A percentile compares a stretch with the other conserved stretches of the same genome.
phyloP scores from a whole-genome alignment of 129 eudicot genomes.

The Helichrysum umbraculigerum region DNA sequence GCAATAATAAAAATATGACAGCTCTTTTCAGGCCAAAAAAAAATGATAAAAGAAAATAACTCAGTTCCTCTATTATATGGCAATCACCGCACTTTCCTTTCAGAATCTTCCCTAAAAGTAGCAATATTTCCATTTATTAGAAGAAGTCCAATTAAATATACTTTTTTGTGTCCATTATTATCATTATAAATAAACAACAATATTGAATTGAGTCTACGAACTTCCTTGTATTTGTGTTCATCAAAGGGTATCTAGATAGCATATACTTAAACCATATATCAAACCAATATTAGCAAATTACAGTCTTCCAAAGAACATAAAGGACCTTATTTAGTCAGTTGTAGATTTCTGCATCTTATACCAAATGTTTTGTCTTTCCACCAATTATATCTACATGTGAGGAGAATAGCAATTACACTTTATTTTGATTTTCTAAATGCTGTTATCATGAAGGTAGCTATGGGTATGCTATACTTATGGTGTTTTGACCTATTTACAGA shows the following conservation, averaged over 20 bases:
- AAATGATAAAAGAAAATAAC: not conserved
- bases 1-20: not conserved
- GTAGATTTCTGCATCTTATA: not conserved
- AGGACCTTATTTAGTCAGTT: no score
- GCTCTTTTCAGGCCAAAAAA: not conserved
- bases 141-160: not conserved
- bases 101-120: not conserved
- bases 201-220: not conserved
- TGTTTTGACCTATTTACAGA: constrained; percentile 47
- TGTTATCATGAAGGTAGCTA: not conserved
- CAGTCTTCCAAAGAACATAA: no score
- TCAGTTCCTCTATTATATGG: not conserved
- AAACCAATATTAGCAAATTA: not conserved
- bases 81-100: not conserved
- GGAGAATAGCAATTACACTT: not conserved
- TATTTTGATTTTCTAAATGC: not conserved
- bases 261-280: not conserved
- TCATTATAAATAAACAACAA: not conserved
- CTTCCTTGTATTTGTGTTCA: not conserved
- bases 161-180: not conserved
- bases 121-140: not conserved
- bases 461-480: not conserved
- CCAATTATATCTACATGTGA: no score
- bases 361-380: not conserved
- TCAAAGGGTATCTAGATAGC: not conserved